Conservation (phyloP, 1,139 yeast genomes). For the Zygoascus hellenicus region DNA sequence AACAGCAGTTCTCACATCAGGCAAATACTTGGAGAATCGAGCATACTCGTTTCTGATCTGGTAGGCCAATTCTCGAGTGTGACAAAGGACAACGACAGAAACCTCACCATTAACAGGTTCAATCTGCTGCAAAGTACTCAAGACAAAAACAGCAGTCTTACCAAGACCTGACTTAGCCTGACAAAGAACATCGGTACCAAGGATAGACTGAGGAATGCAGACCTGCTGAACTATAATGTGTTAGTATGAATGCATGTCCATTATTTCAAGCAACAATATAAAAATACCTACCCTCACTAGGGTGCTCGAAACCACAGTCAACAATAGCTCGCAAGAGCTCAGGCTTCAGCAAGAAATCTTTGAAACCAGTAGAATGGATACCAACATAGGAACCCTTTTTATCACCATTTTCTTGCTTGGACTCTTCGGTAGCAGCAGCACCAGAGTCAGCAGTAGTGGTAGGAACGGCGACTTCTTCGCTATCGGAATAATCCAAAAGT, state of each 20-base stretch:
- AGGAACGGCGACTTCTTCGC: constrained; percentile 86
- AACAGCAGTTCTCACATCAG: constrained; percentile 94
- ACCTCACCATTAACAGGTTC: constrained; percentile 98
- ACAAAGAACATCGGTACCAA: constrained; percentile 96
- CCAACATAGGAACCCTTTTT: constrained; percentile 97
- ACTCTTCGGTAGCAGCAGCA: constrained; percentile 26
- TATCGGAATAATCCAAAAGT: constrained; percentile 95
- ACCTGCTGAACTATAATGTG: constrained; percentile 78
- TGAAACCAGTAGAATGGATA: constrained; percentile 96
- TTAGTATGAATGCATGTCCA: background rate
- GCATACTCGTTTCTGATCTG: constrained; percentile 97
- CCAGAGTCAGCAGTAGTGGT: constrained; percentile 45
- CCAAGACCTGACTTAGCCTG: constrained; percentile 99
- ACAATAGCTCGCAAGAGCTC: constrained; percentile 96
- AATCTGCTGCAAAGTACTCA: constrained; percentile 92
- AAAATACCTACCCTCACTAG: constrained; percentile 83
- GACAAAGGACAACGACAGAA: constrained; percentile 90
- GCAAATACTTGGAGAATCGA: constrained; percentile 97
- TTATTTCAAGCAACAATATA: background rate
- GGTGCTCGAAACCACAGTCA: constrained; percentile 99
- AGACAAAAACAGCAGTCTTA: constrained; percentile 96
- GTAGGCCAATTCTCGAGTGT: constrained; percentile 97
- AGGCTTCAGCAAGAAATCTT: constrained; percentile 93
- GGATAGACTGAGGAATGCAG: constrained; percentile 95
- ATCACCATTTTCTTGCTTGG: constrained; percentile 15